Percentiles rank a stretch among this genome's conserved stretches.
phyloP scores from a whole-genome alignment of 1,139 yeast genomes.

The Candida glucosophila region DNA sequence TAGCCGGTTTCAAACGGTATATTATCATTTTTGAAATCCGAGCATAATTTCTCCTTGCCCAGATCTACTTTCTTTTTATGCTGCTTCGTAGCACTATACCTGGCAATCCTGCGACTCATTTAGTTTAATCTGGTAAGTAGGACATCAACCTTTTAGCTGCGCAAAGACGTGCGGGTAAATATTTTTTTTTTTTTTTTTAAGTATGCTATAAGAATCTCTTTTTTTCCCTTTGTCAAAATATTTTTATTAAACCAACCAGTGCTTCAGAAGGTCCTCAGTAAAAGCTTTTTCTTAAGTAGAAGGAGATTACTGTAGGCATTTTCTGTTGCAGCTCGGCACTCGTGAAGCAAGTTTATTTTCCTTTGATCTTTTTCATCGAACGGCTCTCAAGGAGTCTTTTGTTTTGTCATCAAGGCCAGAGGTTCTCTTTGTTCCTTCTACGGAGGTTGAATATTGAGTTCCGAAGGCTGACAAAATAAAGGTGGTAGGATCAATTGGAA shows the following conservation, averaged over 20 bases:
- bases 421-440: slow-evolving; percentile 36
- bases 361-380: too few species aligned
- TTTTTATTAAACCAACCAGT: slow-evolving; percentile 37
- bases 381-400: too few species aligned
- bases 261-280: slow-evolving; percentile 36
- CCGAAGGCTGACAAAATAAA: slow-evolving; percentile 9
- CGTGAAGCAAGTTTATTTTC: slow-evolving; percentile 46
- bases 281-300: background rate
- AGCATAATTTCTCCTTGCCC: slow-evolving; percentile 2
- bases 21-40: slow-evolving; percentile 11
- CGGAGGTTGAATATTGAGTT: slow-evolving; percentile 47
- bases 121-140: background rate
- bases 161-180: slow-evolving; percentile 1
- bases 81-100: too few species aligned
- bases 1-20: slow-evolving; percentile 25
- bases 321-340: slow-evolving; percentile 61
- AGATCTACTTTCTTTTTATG: background rate
- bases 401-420: slow-evolving; percentile 21
- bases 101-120: slow-evolving; percentile 16
- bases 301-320: slow-evolving; percentile 22
- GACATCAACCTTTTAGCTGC: background rate
- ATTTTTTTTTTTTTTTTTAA: background rate
- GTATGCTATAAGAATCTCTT: slow-evolving; percentile 1
- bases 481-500: slow-evolving; percentile 4
- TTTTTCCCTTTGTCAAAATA: slow-evolving; percentile 3